Base-by-base conservation (phyloP, 2,329 filamentous ascomycete species). In the Rutstroemia sp. region DNA sequence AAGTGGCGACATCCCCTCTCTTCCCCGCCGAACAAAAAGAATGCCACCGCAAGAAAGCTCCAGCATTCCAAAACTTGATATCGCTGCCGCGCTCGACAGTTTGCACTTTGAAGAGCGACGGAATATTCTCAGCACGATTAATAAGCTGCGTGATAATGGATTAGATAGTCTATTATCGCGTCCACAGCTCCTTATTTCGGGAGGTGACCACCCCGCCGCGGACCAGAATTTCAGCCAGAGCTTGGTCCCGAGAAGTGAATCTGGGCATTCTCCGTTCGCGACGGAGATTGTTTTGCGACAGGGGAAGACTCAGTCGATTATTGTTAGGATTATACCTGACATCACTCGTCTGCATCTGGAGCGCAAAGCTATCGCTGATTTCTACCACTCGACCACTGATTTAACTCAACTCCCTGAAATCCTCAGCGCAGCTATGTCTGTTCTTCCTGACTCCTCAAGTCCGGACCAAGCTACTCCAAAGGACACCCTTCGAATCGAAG, bases 81-180 rank as follows among this genome's bases (percentile, higher is more conserved):
- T 34, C 30, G 30, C 30, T 34, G 30, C 30, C 30, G 30, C 30
- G 9, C 30, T 34, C 30, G 30, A 34, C 30, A 34, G 5, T 34
- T 34, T 34, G 17, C 39, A 17, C 5, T 19, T 19, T 42, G 39
- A 19, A 42, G 39, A 42, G 16, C 16, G 17, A 42, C 39, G 17
- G 19, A n/a, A 19, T n/a, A 12, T 19, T 19, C 39, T 42, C 17
- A n/a, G 5, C 16, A 42, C 39, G 5, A 75, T 83, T 57, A 78
- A 80, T 59, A 76, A 77, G 57, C 54, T 56, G 19, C 54, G 48
- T 2, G 25, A 45, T 17, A 9, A 51, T 51, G 48, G 48, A 16
- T 48, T 56, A 8, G 39, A 56, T 10, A 19, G 14, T 34, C 25
- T 45, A 12, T 25, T 51, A 27, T 51, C 48, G n/a, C 25, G 34